Percentiles rank a stretch among this genome's conserved stretches.
Conservation (phyloP, 140 eudicot genomes). For the Bidens hawaiensis region DNA sequence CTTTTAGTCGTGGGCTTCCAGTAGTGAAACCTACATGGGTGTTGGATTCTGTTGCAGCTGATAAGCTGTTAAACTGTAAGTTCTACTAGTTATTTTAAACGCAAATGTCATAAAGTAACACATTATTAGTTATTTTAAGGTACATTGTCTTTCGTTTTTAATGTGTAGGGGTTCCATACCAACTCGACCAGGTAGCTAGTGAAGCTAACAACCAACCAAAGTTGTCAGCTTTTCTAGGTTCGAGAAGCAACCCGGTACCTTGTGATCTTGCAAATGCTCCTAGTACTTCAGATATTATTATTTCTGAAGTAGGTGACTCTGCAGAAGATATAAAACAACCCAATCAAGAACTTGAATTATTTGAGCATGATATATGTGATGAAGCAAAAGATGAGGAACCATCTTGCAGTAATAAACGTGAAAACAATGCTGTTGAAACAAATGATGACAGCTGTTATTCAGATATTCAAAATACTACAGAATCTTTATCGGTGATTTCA, state of each 20-base stretch:
- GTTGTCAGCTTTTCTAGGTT: slow-evolving; percentile 51
- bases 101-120: neutral
- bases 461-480: slow-evolving; percentile 23
- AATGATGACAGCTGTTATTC: slow-evolving; percentile 24
- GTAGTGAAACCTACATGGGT: slow-evolving; percentile 93
- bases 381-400: slow-evolving; percentile 34
- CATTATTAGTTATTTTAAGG: neutral
- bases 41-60: slow-evolving; percentile 80
- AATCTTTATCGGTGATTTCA: slow-evolving; percentile 35
- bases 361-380: slow-evolving; percentile 17
- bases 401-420: slow-evolving; percentile 30
- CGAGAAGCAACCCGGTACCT: slow-evolving; percentile 31
- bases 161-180: slow-evolving; percentile 81
- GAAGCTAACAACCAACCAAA: slow-evolving; percentile 68
- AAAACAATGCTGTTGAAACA: slow-evolving; percentile 28
- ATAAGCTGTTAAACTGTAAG: slow-evolving; percentile 76
- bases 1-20: slow-evolving; percentile 94
- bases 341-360: slow-evolving; percentile 21
- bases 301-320: slow-evolving; percentile 32
- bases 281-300: slow-evolving; percentile 15
- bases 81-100: neutral
- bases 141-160: neutral
- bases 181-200: slow-evolving; percentile 76
- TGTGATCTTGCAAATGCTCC: slow-evolving; percentile 21
- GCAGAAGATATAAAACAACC: slow-evolving; percentile 22